Evolutionary conservation across 805 yeast species (phyloP).

Genomic region (Zygosaccharomyces rouxii): DNA sequence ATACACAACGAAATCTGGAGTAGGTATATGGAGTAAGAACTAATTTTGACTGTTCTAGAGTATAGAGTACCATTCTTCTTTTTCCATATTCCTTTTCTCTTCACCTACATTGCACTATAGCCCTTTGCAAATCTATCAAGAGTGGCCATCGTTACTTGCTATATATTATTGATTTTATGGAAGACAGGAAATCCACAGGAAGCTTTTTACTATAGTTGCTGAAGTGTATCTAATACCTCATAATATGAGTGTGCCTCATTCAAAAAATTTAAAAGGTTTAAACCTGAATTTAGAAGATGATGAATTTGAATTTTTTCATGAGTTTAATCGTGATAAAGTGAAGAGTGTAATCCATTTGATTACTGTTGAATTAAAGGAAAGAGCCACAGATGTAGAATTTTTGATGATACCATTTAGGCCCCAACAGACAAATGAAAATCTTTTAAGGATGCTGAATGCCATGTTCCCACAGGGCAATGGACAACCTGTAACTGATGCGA

Average conservation of each 20-base stretch:
- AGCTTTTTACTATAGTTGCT: not conserved
- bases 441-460: constrained; percentile 51
- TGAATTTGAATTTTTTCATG: constrained; percentile 38
- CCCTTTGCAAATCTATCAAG: not conserved
- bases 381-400: constrained; percentile 70
- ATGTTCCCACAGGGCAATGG: constrained; percentile 57
- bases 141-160: not conserved
- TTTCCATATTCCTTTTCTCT: not conserved
- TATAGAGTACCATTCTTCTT: not conserved
- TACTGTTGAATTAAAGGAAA: constrained; percentile 65
- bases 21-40: not conserved
- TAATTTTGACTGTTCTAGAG: not conserved
- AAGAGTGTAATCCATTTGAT: constrained; percentile 64
- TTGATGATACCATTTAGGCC: constrained; percentile 75
- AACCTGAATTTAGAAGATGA: constrained; percentile 23
- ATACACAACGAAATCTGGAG: constrained; percentile 3
- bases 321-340: constrained; percentile 60
- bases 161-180: not conserved
- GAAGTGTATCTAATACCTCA: not conserved
- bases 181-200: not conserved
- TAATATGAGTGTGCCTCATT: not conserved
- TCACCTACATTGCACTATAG: not conserved
- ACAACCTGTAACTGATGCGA: constrained; percentile 40
- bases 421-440: constrained; percentile 54
- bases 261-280: not conserved